These are phyloP conservation scores for Somion occarium DNA, from an alignment of 1,284 basidiomycete genomes.

Conservation along the genomic window DNA sequence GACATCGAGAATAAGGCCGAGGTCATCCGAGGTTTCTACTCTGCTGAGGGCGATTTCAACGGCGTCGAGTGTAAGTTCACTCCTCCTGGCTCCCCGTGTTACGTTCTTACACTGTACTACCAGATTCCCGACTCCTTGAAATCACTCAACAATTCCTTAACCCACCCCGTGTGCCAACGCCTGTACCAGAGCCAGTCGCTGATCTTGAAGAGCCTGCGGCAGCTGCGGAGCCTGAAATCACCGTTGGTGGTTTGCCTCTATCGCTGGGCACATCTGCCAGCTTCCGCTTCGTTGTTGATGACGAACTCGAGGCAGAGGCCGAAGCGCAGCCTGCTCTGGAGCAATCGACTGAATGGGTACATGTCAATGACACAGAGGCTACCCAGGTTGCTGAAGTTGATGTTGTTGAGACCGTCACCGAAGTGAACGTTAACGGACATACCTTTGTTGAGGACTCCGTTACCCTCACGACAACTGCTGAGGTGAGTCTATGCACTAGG, in stretches of 20 bases:
- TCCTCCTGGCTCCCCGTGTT: background rate
- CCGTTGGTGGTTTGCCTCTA: conserved; percentile 34
- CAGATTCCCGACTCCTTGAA: conserved; percentile 56
- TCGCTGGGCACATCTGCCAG: conserved; percentile 39
- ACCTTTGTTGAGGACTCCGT: conserved; percentile 22
- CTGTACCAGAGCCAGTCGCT: conserved; percentile 9
- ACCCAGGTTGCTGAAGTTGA: conserved; percentile 20
- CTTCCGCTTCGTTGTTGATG: conserved; percentile 75
- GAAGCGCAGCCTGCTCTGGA: conserved; percentile 14
- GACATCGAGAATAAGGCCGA: conserved; percentile 44
- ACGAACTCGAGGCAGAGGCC: conserved; percentile 54
- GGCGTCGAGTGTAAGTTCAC: conserved; percentile 52
- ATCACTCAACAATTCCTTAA: conserved; percentile 48
- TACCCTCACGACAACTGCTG: conserved; percentile 21
- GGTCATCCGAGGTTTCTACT: conserved; percentile 50
- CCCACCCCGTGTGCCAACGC: conserved; percentile 36
- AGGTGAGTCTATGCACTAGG: conserved; percentile 20
- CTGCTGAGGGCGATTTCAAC: conserved; percentile 50
- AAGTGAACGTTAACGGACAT: conserved; percentile 21
- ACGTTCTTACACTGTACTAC: background rate
- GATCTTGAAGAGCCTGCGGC: conserved; percentile 17
- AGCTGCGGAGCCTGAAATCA: conserved; percentile 21
- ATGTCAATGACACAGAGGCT: conserved; percentile 10
- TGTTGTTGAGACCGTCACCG: conserved; percentile 19
- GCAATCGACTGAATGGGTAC: conserved; percentile 7